Conservation (phyloP, 306 rosid genomes). For the Cicer bijugum region DNA sequence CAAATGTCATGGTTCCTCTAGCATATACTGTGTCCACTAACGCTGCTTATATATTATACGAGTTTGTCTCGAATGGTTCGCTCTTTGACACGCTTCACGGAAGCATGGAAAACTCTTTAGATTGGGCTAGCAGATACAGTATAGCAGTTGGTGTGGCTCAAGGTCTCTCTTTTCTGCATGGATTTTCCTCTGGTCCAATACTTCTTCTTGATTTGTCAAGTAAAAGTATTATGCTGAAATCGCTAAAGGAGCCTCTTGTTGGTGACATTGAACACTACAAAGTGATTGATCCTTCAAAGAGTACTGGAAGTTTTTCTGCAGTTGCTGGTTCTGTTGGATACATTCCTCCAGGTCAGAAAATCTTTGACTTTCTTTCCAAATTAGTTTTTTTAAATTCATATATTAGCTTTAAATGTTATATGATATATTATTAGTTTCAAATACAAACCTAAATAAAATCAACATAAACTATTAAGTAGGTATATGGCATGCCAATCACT, state of each 20-base stretch:
- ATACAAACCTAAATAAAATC: too few relatives aligned
- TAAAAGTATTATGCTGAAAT: slow-evolving; percentile 78
- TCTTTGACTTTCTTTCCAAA: slow-evolving; percentile 16
- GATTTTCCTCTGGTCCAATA: slow-evolving; percentile 66
- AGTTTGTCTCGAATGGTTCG: slow-evolving; percentile 70
- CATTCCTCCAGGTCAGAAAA: slow-evolving; percentile 86
- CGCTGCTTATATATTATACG: slow-evolving; percentile 71
- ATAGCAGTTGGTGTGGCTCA: slow-evolving; percentile 92
- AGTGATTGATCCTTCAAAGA: slow-evolving; percentile 85
- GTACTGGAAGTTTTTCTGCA: slow-evolving; percentile 80
- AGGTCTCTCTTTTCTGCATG: slow-evolving; percentile 91
- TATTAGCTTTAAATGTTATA: background rate
- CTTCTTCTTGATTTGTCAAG: slow-evolving; percentile 86
- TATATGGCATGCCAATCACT: background rate
- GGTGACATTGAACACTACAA: slow-evolving; percentile 89
- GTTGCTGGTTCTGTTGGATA: slow-evolving; percentile 96
- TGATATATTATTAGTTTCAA: too few relatives aligned
- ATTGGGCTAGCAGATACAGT: slow-evolving; percentile 90
- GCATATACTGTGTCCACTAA: slow-evolving; percentile 72
- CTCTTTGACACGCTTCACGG: slow-evolving; percentile 77
- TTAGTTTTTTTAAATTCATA: slow-evolving; percentile 10
- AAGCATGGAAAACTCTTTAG: slow-evolving; percentile 55
- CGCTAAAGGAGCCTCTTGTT: slow-evolving; percentile 88
- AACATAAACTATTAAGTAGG: background rate
- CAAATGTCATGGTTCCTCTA: slow-evolving; percentile 91